Evolutionary conservation across 2,329 filamentous ascomycete species (phyloP).

Genomic region (Xylaria digitata): DNA sequence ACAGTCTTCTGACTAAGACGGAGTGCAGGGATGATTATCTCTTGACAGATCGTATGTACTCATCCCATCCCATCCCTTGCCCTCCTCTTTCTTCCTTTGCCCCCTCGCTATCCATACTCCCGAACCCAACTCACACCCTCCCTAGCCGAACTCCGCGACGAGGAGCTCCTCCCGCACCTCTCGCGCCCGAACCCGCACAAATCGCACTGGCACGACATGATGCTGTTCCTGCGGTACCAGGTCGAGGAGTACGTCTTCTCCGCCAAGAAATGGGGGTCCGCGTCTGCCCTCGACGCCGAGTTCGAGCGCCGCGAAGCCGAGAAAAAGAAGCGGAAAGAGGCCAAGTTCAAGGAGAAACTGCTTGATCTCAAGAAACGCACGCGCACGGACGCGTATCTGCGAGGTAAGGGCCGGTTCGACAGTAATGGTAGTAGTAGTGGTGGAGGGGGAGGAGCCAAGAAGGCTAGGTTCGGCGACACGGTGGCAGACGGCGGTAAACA

Average conservation of each 20-base stretch:
- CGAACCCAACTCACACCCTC: neutral
- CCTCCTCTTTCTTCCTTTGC: too few relatives aligned
- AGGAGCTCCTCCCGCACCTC: slow-evolving; percentile 86
- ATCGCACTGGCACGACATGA: slow-evolving; percentile 98
- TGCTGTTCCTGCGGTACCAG: slow-evolving; percentile 92
- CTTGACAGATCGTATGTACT: slow-evolving; percentile 81
- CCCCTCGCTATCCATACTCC: too few relatives aligned
- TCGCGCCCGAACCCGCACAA: slow-evolving; percentile 95
- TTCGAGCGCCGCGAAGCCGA: slow-evolving; percentile 82
- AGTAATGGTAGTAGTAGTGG: slow-evolving; percentile 48
- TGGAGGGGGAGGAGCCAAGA: slow-evolving; percentile 54
- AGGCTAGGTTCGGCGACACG: slow-evolving; percentile 78
- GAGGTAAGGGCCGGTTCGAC: slow-evolving; percentile 68
- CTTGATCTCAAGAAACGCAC: slow-evolving; percentile 93
- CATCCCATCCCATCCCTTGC: neutral
- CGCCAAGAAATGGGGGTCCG: slow-evolving; percentile 86
- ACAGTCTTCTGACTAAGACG: slow-evolving; percentile 95
- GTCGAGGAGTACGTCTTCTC: slow-evolving; percentile 91
- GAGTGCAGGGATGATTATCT: slow-evolving; percentile 96
- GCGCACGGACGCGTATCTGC: slow-evolving; percentile 86
- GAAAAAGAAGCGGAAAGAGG: slow-evolving; percentile 87
- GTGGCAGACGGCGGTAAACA: slow-evolving; percentile 77
- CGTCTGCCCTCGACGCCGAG: slow-evolving; percentile 87
- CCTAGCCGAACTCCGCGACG: slow-evolving; percentile 87
- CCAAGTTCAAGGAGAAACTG: slow-evolving; percentile 90